These are phyloP conservation scores for Termitomyces sp. DNA, from an alignment of 1,284 basidiomycete species.

Conservation along the genomic window DNA sequence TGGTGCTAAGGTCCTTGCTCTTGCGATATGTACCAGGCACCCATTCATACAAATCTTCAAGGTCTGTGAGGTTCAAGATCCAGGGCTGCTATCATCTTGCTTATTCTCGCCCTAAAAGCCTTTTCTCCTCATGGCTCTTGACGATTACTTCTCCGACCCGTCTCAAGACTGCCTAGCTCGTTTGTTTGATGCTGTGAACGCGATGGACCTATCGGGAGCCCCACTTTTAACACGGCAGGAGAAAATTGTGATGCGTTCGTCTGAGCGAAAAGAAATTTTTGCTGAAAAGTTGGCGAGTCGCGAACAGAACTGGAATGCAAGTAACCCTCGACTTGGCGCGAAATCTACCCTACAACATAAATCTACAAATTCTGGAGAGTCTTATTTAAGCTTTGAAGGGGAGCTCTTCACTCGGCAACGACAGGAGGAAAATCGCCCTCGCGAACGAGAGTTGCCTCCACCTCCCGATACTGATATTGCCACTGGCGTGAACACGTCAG, in stretches of 20 bases:
- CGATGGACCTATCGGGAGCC: slow-evolving; percentile 80
- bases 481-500: slow-evolving; percentile 26
- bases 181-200: slow-evolving; percentile 90
- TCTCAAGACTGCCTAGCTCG: slow-evolving; percentile 84
- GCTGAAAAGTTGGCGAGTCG: slow-evolving; percentile 64
- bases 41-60: slow-evolving; percentile 99
- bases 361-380: slow-evolving; percentile 52
- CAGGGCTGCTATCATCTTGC: neutral
- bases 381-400: slow-evolving; percentile 65
- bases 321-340: slow-evolving; percentile 19
- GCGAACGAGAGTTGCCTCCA: slow-evolving; percentile 25
- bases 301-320: slow-evolving; percentile 22
- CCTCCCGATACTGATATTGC: slow-evolving; percentile 37
- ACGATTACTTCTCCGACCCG: slow-evolving; percentile 89
- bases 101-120: slow-evolving; percentile 49
- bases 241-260: slow-evolving; percentile 83
- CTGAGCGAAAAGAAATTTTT: slow-evolving; percentile 90
- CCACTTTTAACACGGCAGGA: slow-evolving; percentile 78
- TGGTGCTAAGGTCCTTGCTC: slow-evolving; percentile 92
- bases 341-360: slow-evolving; percentile 39
- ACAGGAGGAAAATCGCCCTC: slow-evolving; percentile 29
- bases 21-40: slow-evolving; percentile 93
- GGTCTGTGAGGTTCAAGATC: slow-evolving; percentile 38
- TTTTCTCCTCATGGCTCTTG: slow-evolving; percentile 87
- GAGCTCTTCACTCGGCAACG: slow-evolving; percentile 45